Evolutionary conservation across 2,329 filamentous ascomycete genomes (phyloP).

Genomic region (Xylariaceae sp.): DNA sequence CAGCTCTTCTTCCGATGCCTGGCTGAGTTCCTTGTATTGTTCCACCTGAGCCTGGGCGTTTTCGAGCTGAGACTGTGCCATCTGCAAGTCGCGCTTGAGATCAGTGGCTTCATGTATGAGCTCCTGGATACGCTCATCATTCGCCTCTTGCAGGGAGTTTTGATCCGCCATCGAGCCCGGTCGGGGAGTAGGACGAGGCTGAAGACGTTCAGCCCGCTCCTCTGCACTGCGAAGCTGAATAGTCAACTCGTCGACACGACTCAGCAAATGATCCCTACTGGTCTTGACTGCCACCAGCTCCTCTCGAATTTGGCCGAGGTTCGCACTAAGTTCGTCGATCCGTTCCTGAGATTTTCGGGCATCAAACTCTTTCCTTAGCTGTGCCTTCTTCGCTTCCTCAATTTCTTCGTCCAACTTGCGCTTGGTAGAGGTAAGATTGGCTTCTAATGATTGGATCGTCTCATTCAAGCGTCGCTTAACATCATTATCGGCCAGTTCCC

Average conservation of each 20-base stretch:
- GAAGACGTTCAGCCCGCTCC: slow-evolving; percentile 77
- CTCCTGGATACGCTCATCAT: slow-evolving; percentile 68
- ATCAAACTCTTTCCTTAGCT: slow-evolving; percentile 85
- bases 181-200: slow-evolving; percentile 70
- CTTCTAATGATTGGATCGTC: slow-evolving; percentile 73
- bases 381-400: slow-evolving; percentile 79
- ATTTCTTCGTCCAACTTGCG: slow-evolving; percentile 78
- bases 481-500: slow-evolving; percentile 79
- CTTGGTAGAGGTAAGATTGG: slow-evolving; percentile 73
- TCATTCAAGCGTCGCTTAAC: slow-evolving; percentile 73
- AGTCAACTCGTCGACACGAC: slow-evolving; percentile 80
- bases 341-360: slow-evolving; percentile 82
- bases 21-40: slow-evolving; percentile 84
- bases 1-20: slow-evolving; percentile 81
- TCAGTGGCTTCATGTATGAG: slow-evolving; percentile 80
- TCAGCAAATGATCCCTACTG: slow-evolving; percentile 81
- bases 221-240: slow-evolving; percentile 86
- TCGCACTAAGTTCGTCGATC: slow-evolving; percentile 85
- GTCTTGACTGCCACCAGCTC: slow-evolving; percentile 85
- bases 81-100: slow-evolving; percentile 80
- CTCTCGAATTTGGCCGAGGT: slow-evolving; percentile 75
- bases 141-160: slow-evolving; percentile 41
- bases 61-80: slow-evolving; percentile 75
- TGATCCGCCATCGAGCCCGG: slow-evolving; percentile 41
- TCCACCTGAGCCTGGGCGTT: slow-evolving; percentile 77